Base-by-base conservation (phyloP, 352 stramenopile genomes). In the Phytophthora tubulina region DNA sequence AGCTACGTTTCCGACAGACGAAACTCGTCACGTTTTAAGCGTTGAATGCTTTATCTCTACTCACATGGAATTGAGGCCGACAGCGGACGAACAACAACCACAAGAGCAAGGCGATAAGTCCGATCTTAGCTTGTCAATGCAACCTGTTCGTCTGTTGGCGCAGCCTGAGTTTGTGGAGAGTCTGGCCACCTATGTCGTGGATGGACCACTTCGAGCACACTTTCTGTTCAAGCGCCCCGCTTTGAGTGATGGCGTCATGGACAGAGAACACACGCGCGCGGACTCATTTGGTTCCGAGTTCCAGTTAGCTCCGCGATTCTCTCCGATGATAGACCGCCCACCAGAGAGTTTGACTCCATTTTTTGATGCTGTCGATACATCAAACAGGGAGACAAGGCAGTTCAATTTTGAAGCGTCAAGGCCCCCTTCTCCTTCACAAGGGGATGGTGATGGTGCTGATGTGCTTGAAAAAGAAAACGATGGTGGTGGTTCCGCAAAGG, bases 91-190 rank as follows among this genome's bases (percentile, higher is more conserved):
- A 61, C 33, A 54, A 11, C 30, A 62, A 32, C 13, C 30, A 8
- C 53, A 55, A 46, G 21, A 46, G 2, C 53, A 56, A 55, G 13
- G 31, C 11, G 53, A 35, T 2, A 86, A 81, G 56, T 90, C 83
- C 9, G 81, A 48, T 0, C 17, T 91, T 31, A 73, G 27, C 39
- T 55, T 92, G 14, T 71, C 60, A 11, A 52, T 92, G 44, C 79
- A 92, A 33, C 85, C 85, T 45, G 66, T 89, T 46, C 82, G 82
- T 50, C 60, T 93, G 32, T 54, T 90, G 41, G 71, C 86, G 3
- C 78, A 90, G 15, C 81, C 84, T 30, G 72, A 84, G 10, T 93
- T 93, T 57, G 61, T 93, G 62, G 85, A 93, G 31, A 85, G 56
- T 32, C 32, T 93, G 11, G 73, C 73, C 6, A 87, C 79, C 41